Conservation (phyloP, 306 rosid genomes). For the Pyrus pyrifolia region DNA sequence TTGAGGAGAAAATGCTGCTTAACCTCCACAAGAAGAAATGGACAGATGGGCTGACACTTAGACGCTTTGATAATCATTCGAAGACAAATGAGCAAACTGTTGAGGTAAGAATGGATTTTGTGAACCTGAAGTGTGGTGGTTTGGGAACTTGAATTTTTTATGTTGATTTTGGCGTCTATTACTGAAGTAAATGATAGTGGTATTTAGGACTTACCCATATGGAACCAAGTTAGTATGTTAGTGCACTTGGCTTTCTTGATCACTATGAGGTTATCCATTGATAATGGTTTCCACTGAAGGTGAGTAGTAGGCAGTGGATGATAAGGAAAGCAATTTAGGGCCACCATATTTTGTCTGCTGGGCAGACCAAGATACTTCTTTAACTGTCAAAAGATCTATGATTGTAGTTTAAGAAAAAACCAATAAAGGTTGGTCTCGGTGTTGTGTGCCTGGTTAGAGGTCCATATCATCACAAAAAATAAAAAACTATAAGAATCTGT, state of each 20-base stretch:
- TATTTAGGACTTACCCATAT: not conserved
- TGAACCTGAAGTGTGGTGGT: not conserved
- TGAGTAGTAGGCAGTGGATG: not conserved
- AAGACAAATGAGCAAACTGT: conserved; percentile 93
- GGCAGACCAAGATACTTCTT: not conserved
- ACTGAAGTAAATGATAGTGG: too few relatives aligned
- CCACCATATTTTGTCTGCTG: not conserved
- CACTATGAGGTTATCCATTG: not conserved
- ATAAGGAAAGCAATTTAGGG: not conserved
- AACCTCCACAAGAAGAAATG: conserved; percentile 97
- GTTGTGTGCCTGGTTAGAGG: not conserved
- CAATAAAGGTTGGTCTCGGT: not conserved
- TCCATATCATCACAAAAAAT: not conserved
- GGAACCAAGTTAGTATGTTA: not conserved
- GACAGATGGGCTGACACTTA: conserved; percentile 85
- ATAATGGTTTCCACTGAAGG: not conserved
- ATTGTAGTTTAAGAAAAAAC: not conserved
- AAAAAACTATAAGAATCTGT: not conserved
- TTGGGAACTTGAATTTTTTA: not conserved
- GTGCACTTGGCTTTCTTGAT: not conserved
- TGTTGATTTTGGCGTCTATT: not conserved
- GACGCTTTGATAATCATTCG: conserved; percentile 76
- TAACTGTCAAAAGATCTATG: not conserved
- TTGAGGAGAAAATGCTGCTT: conserved; percentile 90
- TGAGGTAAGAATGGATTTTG: conserved; percentile 43